Evolutionary conservation across 805 yeast genomes (phyloP).

Genomic region (Zygoascus biomembranicola): DNA sequence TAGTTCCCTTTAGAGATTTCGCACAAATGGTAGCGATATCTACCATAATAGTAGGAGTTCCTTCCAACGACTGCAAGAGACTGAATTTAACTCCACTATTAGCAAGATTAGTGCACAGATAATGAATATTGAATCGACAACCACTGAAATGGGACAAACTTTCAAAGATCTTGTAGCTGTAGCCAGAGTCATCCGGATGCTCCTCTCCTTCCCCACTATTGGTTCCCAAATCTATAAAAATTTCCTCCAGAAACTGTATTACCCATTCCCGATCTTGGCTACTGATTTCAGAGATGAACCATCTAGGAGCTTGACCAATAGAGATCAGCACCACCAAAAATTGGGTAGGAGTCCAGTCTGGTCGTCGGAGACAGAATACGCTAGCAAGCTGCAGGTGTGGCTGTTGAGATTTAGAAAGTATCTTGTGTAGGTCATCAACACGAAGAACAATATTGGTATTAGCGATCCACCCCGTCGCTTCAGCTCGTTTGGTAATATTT

Average conservation of each 20-base stretch:
- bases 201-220: background rate
- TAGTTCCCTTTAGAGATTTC: background rate
- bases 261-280: slow-evolving; percentile 20
- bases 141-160: slow-evolving; percentile 20
- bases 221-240: slow-evolving; percentile 13
- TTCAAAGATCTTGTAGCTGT: slow-evolving; percentile 24
- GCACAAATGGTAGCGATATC: slow-evolving; percentile 10
- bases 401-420: background rate
- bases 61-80: slow-evolving; percentile 7
- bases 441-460: slow-evolving; percentile 45
- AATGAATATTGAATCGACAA: slow-evolving; percentile 24
- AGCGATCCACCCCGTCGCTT: slow-evolving; percentile 63
- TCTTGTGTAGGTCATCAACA: slow-evolving; percentile 35
- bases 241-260: slow-evolving; percentile 17
- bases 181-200: slow-evolving; percentile 1
- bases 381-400: background rate
- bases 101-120: slow-evolving; percentile 24
- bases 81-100: slow-evolving; percentile 17
- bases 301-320: slow-evolving; percentile 18
- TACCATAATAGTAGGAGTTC: slow-evolving; percentile 13
- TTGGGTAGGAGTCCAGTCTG: slow-evolving; percentile 35
- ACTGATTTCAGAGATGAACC: slow-evolving; percentile 31
- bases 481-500: slow-evolving; percentile 48
- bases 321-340: slow-evolving; percentile 29
- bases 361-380: slow-evolving; percentile 22